These are phyloP conservation scores for Magnusiomyces tetraspermus DNA, from an alignment of 1,139 yeast genomes.

Conservation along the genomic window DNA sequence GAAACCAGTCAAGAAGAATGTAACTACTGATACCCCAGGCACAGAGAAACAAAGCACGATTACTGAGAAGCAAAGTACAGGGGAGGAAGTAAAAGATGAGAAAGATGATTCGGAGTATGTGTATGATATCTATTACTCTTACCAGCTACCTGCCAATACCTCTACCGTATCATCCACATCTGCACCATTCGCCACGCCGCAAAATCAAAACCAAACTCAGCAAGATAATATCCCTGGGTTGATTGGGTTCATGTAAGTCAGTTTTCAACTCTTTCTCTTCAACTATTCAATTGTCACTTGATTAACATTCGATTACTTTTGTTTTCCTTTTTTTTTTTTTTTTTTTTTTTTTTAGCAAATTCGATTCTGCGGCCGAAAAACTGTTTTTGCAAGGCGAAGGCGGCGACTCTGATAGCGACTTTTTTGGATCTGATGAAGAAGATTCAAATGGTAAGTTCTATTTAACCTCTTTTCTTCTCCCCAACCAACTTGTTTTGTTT, in stretches of 20 bases:
- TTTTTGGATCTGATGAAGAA: constrained; percentile 49
- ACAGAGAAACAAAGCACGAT: too few relatives aligned
- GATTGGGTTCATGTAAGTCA: constrained; percentile 2
- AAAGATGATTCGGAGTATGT: constrained; percentile 51
- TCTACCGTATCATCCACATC: too few relatives aligned
- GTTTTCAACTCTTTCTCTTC: too few relatives aligned
- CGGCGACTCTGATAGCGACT: constrained; percentile 33
- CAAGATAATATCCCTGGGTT: not conserved
- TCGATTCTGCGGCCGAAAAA: constrained; percentile 49
- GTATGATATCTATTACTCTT: constrained; percentile 75
- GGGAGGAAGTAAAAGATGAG: not conserved
- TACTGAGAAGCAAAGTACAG: too few relatives aligned
- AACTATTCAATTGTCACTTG: too few relatives aligned
- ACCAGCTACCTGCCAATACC: not conserved
- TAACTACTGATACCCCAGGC: too few relatives aligned
- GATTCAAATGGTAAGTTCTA: constrained; percentile 53
- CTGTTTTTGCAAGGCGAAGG: constrained; percentile 39
- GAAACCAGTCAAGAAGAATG: too few relatives aligned
- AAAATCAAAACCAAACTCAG: not conserved
- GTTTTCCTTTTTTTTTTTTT: not conserved
- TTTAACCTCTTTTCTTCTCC: not conserved
- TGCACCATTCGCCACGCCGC: too few relatives aligned
- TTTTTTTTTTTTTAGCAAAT: constrained; percentile 19
- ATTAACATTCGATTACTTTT: too few relatives aligned
- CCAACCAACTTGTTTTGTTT: not conserved